phyloP scores from a whole-genome alignment of 2,329 filamentous ascomycete genomes.

The Dryadomyces quercus-mongolicae region DNA sequence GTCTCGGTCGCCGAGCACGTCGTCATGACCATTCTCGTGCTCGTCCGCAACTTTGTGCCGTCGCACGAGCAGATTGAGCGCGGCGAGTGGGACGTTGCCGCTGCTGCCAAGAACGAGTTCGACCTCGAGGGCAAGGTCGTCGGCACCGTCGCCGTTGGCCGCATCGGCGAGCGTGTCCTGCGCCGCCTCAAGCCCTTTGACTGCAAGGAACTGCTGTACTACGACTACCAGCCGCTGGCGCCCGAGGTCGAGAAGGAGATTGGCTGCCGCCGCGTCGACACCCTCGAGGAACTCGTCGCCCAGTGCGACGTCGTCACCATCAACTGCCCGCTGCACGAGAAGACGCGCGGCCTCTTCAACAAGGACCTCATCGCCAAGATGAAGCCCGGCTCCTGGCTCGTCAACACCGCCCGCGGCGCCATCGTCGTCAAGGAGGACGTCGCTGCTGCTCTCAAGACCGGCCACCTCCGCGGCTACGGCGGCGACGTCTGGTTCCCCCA shows the following conservation, averaged over 20 bases:
- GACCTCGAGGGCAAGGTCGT: constrained; percentile 97
- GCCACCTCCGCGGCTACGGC: constrained; percentile 81
- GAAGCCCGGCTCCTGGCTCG: constrained; percentile 94
- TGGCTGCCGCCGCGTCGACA: constrained; percentile 79
- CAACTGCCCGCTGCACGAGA: constrained; percentile 98
- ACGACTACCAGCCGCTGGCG: constrained; percentile 91
- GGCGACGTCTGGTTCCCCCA: constrained; percentile 96
- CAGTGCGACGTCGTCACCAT: constrained; percentile 98
- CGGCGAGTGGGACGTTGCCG: constrained; percentile 93
- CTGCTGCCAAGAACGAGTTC: constrained; percentile 94
- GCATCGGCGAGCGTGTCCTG: constrained; percentile 95
- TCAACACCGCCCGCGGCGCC: constrained; percentile 97
- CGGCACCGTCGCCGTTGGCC: constrained; percentile 91
- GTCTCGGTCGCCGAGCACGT: constrained; percentile 98
- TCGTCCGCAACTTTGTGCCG: constrained; percentile 97
- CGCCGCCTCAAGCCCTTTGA: constrained; percentile 93
- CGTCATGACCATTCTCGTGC: constrained; percentile 92
- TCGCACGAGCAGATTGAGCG: constrained; percentile 85
- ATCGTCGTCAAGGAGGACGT: constrained; percentile 99
- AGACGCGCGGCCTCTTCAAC: constrained; percentile 93
- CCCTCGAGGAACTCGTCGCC: constrained; percentile 81
- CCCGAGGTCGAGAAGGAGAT: constrained; percentile 89
- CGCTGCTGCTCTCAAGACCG: constrained; percentile 79
- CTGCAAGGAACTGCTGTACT: constrained; percentile 99
- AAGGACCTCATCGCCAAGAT: constrained; percentile 96